Evolutionary conservation across 306 rosid species (phyloP).

Genomic region (Biancaea sappan): DNA sequence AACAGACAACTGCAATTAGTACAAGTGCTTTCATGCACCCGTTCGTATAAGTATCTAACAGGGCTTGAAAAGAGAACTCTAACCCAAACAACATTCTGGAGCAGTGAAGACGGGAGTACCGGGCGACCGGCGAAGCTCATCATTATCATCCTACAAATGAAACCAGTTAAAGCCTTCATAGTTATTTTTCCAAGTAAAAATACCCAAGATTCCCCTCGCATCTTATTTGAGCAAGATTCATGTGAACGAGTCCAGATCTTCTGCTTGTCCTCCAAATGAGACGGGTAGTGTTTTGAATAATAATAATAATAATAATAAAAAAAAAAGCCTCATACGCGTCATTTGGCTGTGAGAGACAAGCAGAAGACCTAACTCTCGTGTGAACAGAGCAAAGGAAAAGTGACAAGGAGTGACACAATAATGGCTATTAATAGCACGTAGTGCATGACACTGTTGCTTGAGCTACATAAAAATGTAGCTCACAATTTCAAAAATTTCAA

Average conservation of each 20-base stretch:
- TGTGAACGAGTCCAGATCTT: no score
- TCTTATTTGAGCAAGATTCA: not conserved
- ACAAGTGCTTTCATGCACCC: not conserved
- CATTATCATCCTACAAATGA: conserved; percentile 82
- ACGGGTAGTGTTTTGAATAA: no score
- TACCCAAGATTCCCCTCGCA: not conserved
- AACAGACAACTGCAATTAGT: conserved; percentile 23
- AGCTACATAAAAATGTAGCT: not conserved
- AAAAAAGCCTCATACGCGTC: no score
- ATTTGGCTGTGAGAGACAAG: no score
- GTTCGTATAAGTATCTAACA: conserved; percentile 24
- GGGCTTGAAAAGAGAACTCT: conserved; percentile 18
- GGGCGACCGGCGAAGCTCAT: conserved; percentile 94
- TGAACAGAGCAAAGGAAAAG: conserved; percentile 7
- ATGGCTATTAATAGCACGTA: conserved; percentile 12
- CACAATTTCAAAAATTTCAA: no score
- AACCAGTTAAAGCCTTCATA: conserved; percentile 19
- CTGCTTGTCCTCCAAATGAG: no score
- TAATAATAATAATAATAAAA: no score
- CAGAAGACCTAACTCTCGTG: no score
- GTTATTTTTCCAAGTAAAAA: no score
- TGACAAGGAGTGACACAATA: not conserved
- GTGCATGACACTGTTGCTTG: no score
- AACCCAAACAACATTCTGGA: conserved; percentile 95
- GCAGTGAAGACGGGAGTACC: conserved; percentile 99